Conservation (phyloP, 139 green algal species). For the Chlamydomonas eustigma region DNA sequence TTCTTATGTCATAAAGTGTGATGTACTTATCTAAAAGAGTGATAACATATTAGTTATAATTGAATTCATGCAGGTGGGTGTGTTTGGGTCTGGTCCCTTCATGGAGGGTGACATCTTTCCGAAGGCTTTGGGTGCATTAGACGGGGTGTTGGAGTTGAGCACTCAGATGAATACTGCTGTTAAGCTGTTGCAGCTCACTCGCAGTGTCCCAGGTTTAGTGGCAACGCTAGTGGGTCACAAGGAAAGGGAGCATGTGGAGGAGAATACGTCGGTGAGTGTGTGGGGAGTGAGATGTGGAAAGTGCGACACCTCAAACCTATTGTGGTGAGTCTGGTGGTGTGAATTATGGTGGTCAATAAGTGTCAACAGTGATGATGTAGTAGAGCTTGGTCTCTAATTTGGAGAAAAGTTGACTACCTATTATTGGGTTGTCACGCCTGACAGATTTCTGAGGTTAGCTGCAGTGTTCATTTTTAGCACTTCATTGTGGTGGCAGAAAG, state of each 20-base stretch:
- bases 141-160: slow-evolving; percentile 23
- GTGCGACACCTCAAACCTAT: neutral
- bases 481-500: no score
- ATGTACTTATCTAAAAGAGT: no score
- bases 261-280: neutral
- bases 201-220: slow-evolving; percentile 41
- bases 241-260: slow-evolving; percentile 5
- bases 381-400: neutral
- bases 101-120: slow-evolving; percentile 24
- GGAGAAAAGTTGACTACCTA: neutral
- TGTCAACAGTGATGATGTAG: neutral
- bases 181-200: slow-evolving; percentile 59
- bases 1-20: no score
- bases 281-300: neutral
- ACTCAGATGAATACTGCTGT: slow-evolving; percentile 6
- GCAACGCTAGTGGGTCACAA: slow-evolving; percentile 12
- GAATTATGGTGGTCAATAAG: neutral
- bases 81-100: neutral
- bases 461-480: no score
- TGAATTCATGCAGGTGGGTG: no score
- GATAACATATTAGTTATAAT: no score
- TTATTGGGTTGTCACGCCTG: no score
- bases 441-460: no score
- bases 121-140: slow-evolving; percentile 1
- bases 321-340: neutral